Evolutionary conservation across 73 alveolate genomes (phyloP).

Genomic region (Stentor coeruleus): DNA sequence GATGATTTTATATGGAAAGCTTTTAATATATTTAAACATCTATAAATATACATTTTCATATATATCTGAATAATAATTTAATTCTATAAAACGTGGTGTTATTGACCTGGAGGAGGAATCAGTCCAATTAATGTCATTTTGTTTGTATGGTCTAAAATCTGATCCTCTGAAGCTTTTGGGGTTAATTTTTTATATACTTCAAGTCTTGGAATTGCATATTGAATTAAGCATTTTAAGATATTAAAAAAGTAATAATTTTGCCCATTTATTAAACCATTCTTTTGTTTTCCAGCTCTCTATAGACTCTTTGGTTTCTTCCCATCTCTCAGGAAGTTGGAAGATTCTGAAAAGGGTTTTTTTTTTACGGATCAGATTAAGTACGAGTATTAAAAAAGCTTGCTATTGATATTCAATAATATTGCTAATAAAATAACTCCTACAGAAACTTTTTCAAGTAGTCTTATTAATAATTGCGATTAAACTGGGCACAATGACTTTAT

Average conservation of each 20-base stretch:
- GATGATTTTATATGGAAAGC: neutral
- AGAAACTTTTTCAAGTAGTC: conserved; percentile 10
- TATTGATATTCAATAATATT: neutral
- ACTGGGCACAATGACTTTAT: neutral
- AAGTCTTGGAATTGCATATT: neutral
- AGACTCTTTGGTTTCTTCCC: conserved; percentile 9
- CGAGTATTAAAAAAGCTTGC: neutral
- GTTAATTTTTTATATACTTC: neutral
- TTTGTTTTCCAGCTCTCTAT: conserved; percentile 16
- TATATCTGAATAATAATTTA: neutral
- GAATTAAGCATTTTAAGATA: neutral
- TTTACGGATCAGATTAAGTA: neutral
- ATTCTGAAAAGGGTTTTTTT: neutral
- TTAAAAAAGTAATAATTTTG: neutral
- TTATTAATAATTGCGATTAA: neutral
- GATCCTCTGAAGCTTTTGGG: neutral
- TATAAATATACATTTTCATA: neutral
- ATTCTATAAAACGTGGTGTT: neutral
- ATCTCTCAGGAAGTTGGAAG: neutral
- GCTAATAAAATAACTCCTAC: neutral
- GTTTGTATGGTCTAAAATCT: neutral
- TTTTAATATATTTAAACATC: neutral
- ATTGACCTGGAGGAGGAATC: neutral
- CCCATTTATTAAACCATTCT: neutral
- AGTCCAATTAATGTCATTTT: neutral